A percentile compares a stretch with the other conserved stretches of the same genome.
Conservation (phyloP, 257 asterid genomes). For the Solanum medicagineum region DNA sequence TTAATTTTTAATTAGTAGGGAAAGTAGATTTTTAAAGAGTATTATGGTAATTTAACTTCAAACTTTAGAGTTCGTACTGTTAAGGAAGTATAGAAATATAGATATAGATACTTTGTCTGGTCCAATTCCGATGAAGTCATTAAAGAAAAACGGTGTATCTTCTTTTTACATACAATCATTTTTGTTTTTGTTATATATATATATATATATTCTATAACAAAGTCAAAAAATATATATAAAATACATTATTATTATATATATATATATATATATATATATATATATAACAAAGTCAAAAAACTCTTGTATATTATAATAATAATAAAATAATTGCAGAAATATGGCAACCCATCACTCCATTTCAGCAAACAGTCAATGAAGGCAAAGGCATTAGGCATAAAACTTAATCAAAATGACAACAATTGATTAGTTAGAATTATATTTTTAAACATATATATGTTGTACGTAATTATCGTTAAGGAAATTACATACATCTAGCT, state of each 20-base stretch:
- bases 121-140: not conserved
- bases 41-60: too few species aligned
- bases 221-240: not conserved
- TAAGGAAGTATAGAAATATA: fast-evolving
- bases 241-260: not conserved
- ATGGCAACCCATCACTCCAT: not conserved
- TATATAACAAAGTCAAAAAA: not conserved
- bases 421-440: too few species aligned
- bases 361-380: not conserved
- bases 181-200: not conserved
- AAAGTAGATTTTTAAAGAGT: too few species aligned
- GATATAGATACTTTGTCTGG: not conserved
- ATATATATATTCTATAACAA: not conserved
- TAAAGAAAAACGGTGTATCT: not conserved
- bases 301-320: not conserved
- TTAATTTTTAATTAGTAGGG: fast-evolving
- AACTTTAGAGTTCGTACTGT: fast-evolving
- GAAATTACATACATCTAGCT: too few species aligned
- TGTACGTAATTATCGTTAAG: too few species aligned
- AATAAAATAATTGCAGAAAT: not conserved
- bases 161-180: not conserved
- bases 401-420: too few species aligned
- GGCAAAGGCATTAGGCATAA: too few species aligned
- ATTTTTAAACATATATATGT: too few species aligned
- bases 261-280: not conserved